Conservation (phyloP, 2,329 filamentous ascomycete species). For the Stagonosporopsis cucurbitacearum region DNA sequence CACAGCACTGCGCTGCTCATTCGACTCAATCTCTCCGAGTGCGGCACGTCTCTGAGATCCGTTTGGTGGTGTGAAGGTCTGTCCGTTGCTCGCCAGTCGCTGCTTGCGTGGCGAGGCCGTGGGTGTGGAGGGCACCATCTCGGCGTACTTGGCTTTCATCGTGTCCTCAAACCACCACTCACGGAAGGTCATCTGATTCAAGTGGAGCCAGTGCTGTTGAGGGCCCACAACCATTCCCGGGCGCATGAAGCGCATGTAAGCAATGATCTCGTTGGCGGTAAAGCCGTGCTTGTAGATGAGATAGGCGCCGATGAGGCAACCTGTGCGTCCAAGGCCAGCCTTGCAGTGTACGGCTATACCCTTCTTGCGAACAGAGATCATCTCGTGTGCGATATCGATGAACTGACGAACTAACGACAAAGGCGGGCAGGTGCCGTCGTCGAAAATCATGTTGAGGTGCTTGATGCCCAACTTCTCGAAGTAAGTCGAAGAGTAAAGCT, state of each 20-base stretch:
- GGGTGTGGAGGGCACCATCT: constrained; percentile 61
- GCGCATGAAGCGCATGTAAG: constrained; percentile 98
- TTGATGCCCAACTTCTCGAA: constrained; percentile 95
- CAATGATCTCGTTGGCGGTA: constrained; percentile 95
- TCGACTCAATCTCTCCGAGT: constrained; percentile 91
- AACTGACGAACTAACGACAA: constrained; percentile 91
- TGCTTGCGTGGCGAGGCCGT: constrained; percentile 60
- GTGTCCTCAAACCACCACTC: constrained; percentile 91
- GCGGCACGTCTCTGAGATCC: constrained; percentile 78
- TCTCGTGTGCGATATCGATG: constrained; percentile 92
- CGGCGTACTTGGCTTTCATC: constrained; percentile 82
- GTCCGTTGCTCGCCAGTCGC: constrained; percentile 66
- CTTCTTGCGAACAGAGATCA: constrained; percentile 88
- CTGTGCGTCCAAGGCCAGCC: constrained; percentile 91
- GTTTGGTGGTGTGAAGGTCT: constrained; percentile 85
- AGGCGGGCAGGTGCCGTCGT: constrained; percentile 94
- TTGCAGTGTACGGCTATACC: constrained; percentile 98
- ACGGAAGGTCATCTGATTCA: constrained; percentile 96
- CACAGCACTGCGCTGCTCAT: constrained; percentile 60
- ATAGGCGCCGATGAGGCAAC: constrained; percentile 95
- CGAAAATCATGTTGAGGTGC: constrained; percentile 99
- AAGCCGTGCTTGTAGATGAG: constrained; percentile 97
- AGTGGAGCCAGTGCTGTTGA: constrained; percentile 97
- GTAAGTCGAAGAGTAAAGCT: constrained; percentile 95
- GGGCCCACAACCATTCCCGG: constrained; percentile 99